phyloP scores from a whole-genome alignment of 768 basidiomycete species.

The Phallus indusiatus region DNA sequence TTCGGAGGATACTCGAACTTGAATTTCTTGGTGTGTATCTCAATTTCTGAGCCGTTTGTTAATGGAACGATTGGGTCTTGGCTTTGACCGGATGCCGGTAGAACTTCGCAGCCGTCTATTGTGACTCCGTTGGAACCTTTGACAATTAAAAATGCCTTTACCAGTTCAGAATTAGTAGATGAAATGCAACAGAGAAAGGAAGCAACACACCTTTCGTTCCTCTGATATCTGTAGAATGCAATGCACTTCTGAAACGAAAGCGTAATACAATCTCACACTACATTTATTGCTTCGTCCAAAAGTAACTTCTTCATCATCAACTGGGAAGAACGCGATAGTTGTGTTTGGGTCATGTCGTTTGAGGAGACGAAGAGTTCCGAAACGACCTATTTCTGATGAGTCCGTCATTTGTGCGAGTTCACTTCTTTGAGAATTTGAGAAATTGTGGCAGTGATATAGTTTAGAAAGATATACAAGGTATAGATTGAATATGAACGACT shows the following conservation, averaged over 20 bases:
- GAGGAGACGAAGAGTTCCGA: slow-evolving; percentile 56
- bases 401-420: slow-evolving; percentile 21
- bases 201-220: slow-evolving; percentile 43
- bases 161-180: neutral
- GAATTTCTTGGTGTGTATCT: slow-evolving; percentile 62
- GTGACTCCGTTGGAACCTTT: slow-evolving; percentile 46
- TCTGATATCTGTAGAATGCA: slow-evolving; percentile 56
- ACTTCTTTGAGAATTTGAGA: neutral
- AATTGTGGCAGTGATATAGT: neutral
- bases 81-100: slow-evolving; percentile 29
- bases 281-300: slow-evolving; percentile 60
- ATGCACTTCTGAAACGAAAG: slow-evolving; percentile 50
- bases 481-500: neutral
- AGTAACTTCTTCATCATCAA: slow-evolving; percentile 57
- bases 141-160: slow-evolving; percentile 59
- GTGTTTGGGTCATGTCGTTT: slow-evolving; percentile 38
- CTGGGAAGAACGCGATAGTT: slow-evolving; percentile 57
- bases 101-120: slow-evolving; percentile 56
- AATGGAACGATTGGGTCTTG: slow-evolving; percentile 44
- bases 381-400: slow-evolving; percentile 47
- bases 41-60: slow-evolving; percentile 54
- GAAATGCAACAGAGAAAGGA: neutral
- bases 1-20: slow-evolving; percentile 70
- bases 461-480: neutral
- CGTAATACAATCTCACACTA: slow-evolving; percentile 62